Conservation (phyloP, 2,329 filamentous ascomycete genomes). For the Byssoonygena ceratinophila region DNA sequence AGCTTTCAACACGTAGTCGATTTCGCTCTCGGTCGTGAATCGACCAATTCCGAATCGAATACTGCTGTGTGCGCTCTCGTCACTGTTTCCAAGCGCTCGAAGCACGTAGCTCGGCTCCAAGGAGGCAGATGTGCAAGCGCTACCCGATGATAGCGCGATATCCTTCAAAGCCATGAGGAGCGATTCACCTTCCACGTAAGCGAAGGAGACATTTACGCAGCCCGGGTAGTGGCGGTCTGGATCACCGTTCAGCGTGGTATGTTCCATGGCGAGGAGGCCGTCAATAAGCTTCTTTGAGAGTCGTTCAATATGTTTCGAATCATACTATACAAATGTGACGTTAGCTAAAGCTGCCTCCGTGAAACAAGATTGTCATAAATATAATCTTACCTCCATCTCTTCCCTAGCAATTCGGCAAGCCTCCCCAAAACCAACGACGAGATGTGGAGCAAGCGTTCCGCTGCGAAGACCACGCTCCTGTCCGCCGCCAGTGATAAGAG, state of each 20-base stretch:
- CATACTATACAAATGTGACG: conserved; percentile 57
- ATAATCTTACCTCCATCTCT: conserved; percentile 68
- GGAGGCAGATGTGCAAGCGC: conserved; percentile 92
- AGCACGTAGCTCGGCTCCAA: conserved; percentile 94
- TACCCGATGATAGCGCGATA: conserved; percentile 91
- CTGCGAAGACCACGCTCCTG: conserved; percentile 92
- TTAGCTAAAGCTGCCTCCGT: conserved; percentile 18
- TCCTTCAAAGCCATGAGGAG: conserved; percentile 97
- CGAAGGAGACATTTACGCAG: conserved; percentile 96
- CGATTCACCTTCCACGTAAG: conserved; percentile 95
- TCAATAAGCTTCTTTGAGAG: conserved; percentile 76
- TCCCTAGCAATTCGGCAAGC: conserved; percentile 84
- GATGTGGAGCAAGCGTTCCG: conserved; percentile 79
- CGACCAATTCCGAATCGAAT: conserved; percentile 96
- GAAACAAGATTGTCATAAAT: conserved; percentile 19
- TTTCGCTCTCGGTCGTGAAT: conserved; percentile 89
- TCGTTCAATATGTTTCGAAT: conserved; percentile 68
- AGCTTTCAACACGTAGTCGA: conserved; percentile 94
- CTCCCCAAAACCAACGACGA: conserved; percentile 89
- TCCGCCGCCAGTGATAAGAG: conserved; percentile 89
- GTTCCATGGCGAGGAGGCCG: conserved; percentile 78
- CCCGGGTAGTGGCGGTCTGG: conserved; percentile 77
- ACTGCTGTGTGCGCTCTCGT: conserved; percentile 95
- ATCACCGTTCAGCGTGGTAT: conserved; percentile 85
- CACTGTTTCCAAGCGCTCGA: conserved; percentile 84